phyloP scores from a whole-genome alignment of 1,139 yeast species.

The Candida gigantensis region DNA sequence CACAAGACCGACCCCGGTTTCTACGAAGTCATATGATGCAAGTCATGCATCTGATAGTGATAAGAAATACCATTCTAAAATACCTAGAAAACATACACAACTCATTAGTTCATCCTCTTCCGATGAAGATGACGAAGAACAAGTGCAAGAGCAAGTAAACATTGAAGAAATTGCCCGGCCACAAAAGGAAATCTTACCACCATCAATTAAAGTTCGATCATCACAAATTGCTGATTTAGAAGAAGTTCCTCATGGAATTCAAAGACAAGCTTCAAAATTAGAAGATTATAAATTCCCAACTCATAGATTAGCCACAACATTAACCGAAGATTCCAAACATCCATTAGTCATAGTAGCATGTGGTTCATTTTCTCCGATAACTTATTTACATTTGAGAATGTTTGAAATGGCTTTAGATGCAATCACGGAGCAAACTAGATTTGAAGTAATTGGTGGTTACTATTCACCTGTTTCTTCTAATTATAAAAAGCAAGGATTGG shows the following conservation, averaged over 20 bases:
- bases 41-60: slow-evolving; percentile 12
- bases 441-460: slow-evolving; percentile 95
- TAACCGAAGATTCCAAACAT: slow-evolving; percentile 74
- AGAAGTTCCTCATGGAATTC: slow-evolving; percentile 93
- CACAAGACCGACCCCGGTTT: slow-evolving; percentile 9
- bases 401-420: slow-evolving; percentile 98
- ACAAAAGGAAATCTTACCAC: slow-evolving; percentile 31
- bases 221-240: slow-evolving; percentile 89
- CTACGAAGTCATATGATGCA: slow-evolving; percentile 11
- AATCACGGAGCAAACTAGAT: slow-evolving; percentile 87
- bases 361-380: slow-evolving; percentile 95
- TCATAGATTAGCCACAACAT: slow-evolving; percentile 73
- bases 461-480: slow-evolving; percentile 97
- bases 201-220: slow-evolving; percentile 54
- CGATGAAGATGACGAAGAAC: slow-evolving; percentile 23
- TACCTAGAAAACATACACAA: slow-evolving; percentile 46
- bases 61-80: slow-evolving; percentile 31
- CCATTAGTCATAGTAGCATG: slow-evolving; percentile 96
- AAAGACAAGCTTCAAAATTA: slow-evolving; percentile 75
- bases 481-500: slow-evolving; percentile 90
- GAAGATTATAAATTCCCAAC: slow-evolving; percentile 78
- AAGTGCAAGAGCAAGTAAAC: too few relatives aligned
- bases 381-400: slow-evolving; percentile 93
- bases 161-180: slow-evolving; percentile 1
- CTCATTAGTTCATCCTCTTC: slow-evolving; percentile 35